Base-by-base conservation (phyloP, 2,329 filamentous ascomycete genomes). In the Fusarium nisikadoi region DNA sequence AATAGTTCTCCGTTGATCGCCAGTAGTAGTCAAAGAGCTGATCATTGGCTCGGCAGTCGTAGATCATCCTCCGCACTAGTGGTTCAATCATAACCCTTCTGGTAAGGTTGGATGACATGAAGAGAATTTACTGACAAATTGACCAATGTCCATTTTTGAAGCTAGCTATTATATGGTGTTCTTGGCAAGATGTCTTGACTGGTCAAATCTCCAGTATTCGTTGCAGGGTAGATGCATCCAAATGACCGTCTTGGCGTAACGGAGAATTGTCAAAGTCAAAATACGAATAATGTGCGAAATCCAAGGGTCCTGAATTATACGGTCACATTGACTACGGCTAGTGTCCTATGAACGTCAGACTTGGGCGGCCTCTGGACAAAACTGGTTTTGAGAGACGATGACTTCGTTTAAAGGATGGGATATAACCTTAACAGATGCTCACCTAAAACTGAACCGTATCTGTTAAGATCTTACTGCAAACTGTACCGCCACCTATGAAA, bases 361-460 rank as follows among this genome's bases (percentile, higher is more conserved):
- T 39, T 13, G 35, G 54, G 62, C 31, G 36, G 46, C 46, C 41
- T 67, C 46, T 19, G 14, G 19, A 38, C 14, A 11, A 38, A 53
- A 38, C 62, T 54, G 31, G 50, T 14, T 63, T 49, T 9, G 10
- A 14, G 25, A 29, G 11, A n/a, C 29, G 27, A 59, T 25, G 39
- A 45, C 20, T 27, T 45, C 16, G 25, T 25, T n/a, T 6, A 17
- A 13, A 27, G 16, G 8, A 1, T 11, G 14, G 0, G 45, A 47
- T 69, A 64, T 8, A 8, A 17, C 20, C 0, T 20, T 68, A 69
- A 69, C 64, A 39, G 5, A 7, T 1, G 0, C 3, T 1, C 7
- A 9, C 50, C 0, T 12, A 13, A 2, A 4, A 5, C 3, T 1
- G 0, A 1, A 7, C 1, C 6, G 4, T 2, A 13, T 1, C 2